Percentiles rank a stretch among this genome's conserved stretches.
phyloP scores from a whole-genome alignment of 768 basidiomycete genomes.

The Postia placenta region DNA sequence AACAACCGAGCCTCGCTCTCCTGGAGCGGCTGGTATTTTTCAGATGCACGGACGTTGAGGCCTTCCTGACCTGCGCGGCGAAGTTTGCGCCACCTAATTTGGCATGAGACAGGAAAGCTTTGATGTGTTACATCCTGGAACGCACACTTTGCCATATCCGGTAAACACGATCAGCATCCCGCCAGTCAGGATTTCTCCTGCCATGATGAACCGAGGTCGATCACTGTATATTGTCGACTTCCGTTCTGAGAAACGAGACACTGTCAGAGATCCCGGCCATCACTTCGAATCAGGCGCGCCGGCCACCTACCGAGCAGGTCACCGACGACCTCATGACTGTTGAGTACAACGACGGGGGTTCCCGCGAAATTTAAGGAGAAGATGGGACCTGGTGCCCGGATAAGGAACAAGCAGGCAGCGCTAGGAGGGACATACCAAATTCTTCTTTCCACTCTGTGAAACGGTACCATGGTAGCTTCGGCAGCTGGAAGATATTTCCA shows the following conservation, averaged over 20 bases:
- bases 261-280: no score
- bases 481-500: neutral
- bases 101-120: no score
- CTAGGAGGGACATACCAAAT: constrained; percentile 17
- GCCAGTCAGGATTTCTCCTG: constrained; percentile 10
- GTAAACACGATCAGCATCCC: constrained; percentile 21
- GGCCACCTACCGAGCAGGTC: constrained; percentile 33
- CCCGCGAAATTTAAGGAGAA: constrained; percentile 9
- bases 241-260: no score
- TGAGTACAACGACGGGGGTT: constrained; percentile 23
- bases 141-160: constrained; percentile 13
- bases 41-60: constrained; percentile 25
- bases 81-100: constrained; percentile 52
- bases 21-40: constrained; percentile 43
- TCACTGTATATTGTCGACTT: constrained; percentile 27
- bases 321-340: constrained; percentile 23
- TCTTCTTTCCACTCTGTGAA: neutral
- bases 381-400: neutral
- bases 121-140: no score
- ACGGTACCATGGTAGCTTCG: neutral
- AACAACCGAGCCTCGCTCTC: neutral
- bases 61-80: constrained; percentile 41
- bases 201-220: neutral
- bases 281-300: no score
- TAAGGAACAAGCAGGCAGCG: neutral